Base-by-base conservation (phyloP, 805 yeast genomes). In the Millerozyma acaciae region DNA sequence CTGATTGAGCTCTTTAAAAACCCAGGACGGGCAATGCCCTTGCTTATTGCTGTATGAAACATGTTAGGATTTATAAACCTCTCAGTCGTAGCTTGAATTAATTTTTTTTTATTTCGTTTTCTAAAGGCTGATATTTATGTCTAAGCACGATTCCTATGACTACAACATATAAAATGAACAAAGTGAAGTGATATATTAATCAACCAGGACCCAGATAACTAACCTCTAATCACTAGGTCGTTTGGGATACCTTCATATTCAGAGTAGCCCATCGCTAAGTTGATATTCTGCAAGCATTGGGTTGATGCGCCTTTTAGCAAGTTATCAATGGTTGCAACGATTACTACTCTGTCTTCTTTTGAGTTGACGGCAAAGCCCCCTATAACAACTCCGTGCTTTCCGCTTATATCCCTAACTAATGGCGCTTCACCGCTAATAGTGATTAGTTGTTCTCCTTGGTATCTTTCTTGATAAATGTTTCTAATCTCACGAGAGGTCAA, bases 251-350 rank as follows among this genome's bases (percentile, higher is more conserved):
- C 97, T 34, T 80, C 96, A 53, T 84, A 90, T 65, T 93, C 98
- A 30, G 84, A 90, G 60, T 86, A 93, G 16, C 89, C 89, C 67
- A 84, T 65, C 5, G 86, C 84, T 60, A 93, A 70, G 62, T 93
- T 93, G 60, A 94, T 84, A 69, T 93, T 93, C 64, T 93, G 99
- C 59, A 93, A 62, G 66, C 97, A 90, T 66, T 93, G 99, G 12
- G 99, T 93, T 28, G 97, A 95, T 27, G 99, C 99, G 45, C 99
- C 99, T 70, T 93, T 93, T 55, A 93, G 74, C 54, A 93, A 70
- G 60, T 93, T 93, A 57, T 93, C 99, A 49, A 93, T 90, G 4
- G 97, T 88, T 15, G 96, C 96, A 34, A 90, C 93, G 34, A 93
- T 70, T 16, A 93, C 97, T 15, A 88, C 94, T 58, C 99, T 79